Evolutionary conservation across 306 rosid species (phyloP), one percentile per base, ranked within the genome.

Genomic region (Begonia peltatifolia): DNA sequence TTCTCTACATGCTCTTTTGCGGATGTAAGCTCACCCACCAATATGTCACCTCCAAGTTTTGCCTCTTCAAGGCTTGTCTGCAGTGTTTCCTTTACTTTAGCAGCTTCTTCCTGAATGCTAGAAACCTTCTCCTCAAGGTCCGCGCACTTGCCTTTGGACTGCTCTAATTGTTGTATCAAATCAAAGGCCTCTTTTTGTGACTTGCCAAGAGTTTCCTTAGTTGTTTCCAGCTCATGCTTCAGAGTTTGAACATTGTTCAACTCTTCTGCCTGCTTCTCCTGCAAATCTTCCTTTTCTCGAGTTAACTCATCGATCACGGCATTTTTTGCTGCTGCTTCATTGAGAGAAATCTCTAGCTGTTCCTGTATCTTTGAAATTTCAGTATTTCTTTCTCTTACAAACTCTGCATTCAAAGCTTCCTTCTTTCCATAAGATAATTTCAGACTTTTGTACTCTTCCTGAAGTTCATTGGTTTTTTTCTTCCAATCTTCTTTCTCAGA

Each of bases 361-460:
- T 73, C 76, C 56, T 68, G 79, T 51, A 90, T 67, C 61, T 17
- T 68, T 47, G 46, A 60, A 73, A 85, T 69, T 58, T 81, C 81
- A 22, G 64, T 77, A 11, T 83, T 82, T 46, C 70, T 86, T 76
- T 83, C 93, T 58, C 48, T 71, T 63, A 90, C 54, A 79, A 66
- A 64, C 55, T 63, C 55, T 49, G 88, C 78, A 64, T 80, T 87
- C 8, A 17, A 62, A 62, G 76, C 75, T 52, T 73, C 82, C 82
- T 80, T 83, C 61, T 64, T 58, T 64, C 68, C 82, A 14, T 86
- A 22, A 47, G 69, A 65, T 55, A 62, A 58, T 71, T 83, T 76
- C 58, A 83, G 80, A 68, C 63, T 66, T 38, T 52, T 55, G 71
- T 71, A 79, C 52, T 81, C 79, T 47, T 67, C 74, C 72, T 71